Evolutionary conservation across 164 flowering plant species (phyloP).

Genomic region (Cinnamomum chago): DNA sequence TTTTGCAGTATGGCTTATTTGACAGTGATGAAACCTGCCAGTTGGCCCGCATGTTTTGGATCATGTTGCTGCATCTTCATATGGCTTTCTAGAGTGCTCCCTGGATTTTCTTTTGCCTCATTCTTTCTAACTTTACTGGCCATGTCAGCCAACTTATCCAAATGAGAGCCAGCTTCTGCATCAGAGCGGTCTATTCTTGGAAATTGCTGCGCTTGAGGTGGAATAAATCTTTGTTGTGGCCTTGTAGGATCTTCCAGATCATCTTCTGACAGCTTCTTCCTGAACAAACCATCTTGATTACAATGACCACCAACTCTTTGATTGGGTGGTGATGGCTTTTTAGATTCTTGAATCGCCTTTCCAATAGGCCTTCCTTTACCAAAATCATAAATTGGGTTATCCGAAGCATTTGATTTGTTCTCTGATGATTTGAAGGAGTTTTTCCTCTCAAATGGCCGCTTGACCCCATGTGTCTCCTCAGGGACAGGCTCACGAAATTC

Average conservation of each 20-base stretch:
- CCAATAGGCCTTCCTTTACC: slow-evolving; percentile 41
- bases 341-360: slow-evolving; percentile 32
- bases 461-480: slow-evolving; percentile 38
- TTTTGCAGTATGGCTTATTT: slow-evolving; percentile 47
- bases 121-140: slow-evolving; percentile 36
- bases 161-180: slow-evolving; percentile 40
- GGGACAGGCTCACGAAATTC: slow-evolving; percentile 67
- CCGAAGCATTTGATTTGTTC: slow-evolving; percentile 38
- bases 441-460: slow-evolving; percentile 54
- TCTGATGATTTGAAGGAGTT: slow-evolving; percentile 55
- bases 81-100: slow-evolving; percentile 29
- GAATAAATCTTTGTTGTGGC: slow-evolving; percentile 25
- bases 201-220: slow-evolving; percentile 32
- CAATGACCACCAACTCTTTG: slow-evolving; percentile 16
- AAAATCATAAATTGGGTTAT: slow-evolving; percentile 36
- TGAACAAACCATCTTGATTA: slow-evolving; percentile 30
- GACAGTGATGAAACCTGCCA: slow-evolving; percentile 19
- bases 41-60: slow-evolving; percentile 21
- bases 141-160: slow-evolving; percentile 30
- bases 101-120: slow-evolving; percentile 29
- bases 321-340: slow-evolving; percentile 41
- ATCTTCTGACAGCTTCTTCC: slow-evolving; percentile 44
- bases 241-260: slow-evolving; percentile 40
- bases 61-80: slow-evolving; percentile 40
- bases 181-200: slow-evolving; percentile 32